Evolutionary conservation across 768 basidiomycete genomes (phyloP).

Genomic region (Auriculariales sp.): DNA sequence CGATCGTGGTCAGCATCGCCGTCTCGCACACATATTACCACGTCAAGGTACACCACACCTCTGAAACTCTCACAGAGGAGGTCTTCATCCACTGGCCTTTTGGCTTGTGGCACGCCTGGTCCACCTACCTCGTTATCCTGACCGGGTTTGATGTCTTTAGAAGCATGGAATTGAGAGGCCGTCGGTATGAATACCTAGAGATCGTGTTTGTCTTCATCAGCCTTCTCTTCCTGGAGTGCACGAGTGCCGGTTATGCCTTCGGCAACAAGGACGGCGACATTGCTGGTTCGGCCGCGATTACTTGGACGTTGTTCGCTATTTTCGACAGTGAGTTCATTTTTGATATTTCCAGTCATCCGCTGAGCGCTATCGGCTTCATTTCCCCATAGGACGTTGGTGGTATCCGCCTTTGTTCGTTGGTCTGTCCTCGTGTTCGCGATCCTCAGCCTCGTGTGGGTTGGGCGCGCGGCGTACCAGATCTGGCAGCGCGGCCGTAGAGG

Average conservation of each 20-base stretch:
- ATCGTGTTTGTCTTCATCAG: constrained; percentile 27
- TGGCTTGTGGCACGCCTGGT: constrained; percentile 23
- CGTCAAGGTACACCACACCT: constrained; percentile 21
- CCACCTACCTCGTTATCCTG: constrained; percentile 13
- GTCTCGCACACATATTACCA: constrained; percentile 27
- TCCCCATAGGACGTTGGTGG: constrained; percentile 14
- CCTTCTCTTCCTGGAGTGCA: constrained; percentile 23
- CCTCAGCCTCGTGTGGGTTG: constrained; percentile 24
- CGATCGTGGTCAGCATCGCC: constrained; percentile 21
- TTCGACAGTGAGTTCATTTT: constrained; percentile 13
- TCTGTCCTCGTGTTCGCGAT: constrained; percentile 25
- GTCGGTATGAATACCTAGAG: constrained; percentile 23
- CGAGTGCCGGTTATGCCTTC: constrained; percentile 26
- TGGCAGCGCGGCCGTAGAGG: constrained; percentile 11
- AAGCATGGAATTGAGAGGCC: constrained; percentile 21
- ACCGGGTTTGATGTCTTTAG: constrained; percentile 19
- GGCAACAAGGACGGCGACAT: constrained; percentile 24
- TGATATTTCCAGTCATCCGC: not conserved
- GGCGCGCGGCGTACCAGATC: constrained; percentile 17
- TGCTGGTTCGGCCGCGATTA: constrained; percentile 27
- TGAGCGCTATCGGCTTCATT: constrained; percentile 1
- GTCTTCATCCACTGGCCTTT: constrained; percentile 30
- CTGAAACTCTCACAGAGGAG: constrained; percentile 19
- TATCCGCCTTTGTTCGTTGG: constrained; percentile 27
- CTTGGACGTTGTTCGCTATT: constrained; percentile 27